phyloP scores from a whole-genome alignment of 2,329 filamentous ascomycete species.

The Alternaria tenuissima region DNA sequence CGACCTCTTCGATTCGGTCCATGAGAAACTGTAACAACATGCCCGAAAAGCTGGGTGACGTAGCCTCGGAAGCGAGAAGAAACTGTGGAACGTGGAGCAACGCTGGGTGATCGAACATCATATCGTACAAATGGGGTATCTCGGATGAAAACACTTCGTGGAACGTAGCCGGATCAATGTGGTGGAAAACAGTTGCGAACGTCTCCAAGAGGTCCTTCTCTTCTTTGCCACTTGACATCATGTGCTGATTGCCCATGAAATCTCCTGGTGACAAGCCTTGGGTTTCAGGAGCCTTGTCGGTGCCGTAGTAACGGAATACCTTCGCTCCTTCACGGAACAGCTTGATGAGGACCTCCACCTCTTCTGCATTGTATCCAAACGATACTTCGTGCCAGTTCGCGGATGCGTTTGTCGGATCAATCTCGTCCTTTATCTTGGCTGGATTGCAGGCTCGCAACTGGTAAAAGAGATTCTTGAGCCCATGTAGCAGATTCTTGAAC shows the following conservation, averaged over 20 bases:
- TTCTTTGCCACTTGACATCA: constrained; percentile 91
- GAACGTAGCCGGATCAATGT: constrained; percentile 97
- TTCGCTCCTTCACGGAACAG: constrained; percentile 95
- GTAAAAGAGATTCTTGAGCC: constrained; percentile 95
- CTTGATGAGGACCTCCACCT: constrained; percentile 95
- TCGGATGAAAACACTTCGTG: constrained; percentile 98
- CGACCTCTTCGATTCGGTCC: constrained; percentile 94
- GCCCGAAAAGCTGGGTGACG: constrained; percentile 94
- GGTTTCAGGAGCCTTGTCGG: constrained; percentile 80
- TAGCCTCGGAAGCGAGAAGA: constrained; percentile 97
- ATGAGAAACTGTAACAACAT: constrained; percentile 98
- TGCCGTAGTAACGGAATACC: constrained; percentile 96
- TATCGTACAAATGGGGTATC: constrained; percentile 94
- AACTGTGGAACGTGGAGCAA: constrained; percentile 97
- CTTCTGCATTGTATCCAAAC: constrained; percentile 95
- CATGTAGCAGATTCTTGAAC: constrained; percentile 95
- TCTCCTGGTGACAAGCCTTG: constrained; percentile 84
- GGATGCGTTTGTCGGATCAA: constrained; percentile 81
- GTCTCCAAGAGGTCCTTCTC: constrained; percentile 97
- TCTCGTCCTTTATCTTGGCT: constrained; percentile 59
- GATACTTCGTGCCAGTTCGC: constrained; percentile 95
- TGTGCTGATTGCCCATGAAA: constrained; percentile 93
- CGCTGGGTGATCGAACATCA: constrained; percentile 96
- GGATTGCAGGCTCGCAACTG: constrained; percentile 92
- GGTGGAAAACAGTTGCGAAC: constrained; percentile 98